phyloP scores from a whole-genome alignment of 768 basidiomycete species.

The Psilocybe sp. region DNA sequence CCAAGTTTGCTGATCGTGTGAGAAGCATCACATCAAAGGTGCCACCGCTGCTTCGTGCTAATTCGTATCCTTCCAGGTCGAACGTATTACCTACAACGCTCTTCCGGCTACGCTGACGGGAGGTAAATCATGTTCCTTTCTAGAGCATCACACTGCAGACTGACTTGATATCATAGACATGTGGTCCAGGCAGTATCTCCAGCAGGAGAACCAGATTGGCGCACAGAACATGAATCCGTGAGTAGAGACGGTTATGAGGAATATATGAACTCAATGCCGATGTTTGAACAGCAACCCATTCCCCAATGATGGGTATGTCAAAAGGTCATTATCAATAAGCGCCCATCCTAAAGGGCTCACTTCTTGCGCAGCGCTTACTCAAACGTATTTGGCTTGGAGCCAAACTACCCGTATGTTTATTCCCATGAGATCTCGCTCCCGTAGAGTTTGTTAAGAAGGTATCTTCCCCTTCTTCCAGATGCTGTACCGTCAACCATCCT shows the following conservation, averaged over 20 bases:
- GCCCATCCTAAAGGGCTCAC: background rate
- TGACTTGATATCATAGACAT: slow-evolving; percentile 34
- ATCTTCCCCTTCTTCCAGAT: slow-evolving; percentile 20
- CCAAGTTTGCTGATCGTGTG: slow-evolving; percentile 48
- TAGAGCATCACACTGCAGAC: background rate
- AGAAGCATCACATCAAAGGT: slow-evolving; percentile 6
- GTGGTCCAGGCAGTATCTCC: slow-evolving; percentile 59
- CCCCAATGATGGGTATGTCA: slow-evolving; percentile 47
- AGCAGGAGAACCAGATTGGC: slow-evolving; percentile 57
- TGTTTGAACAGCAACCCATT: slow-evolving; percentile 41
- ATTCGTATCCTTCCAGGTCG: slow-evolving; percentile 23
- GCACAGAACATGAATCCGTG: slow-evolving; percentile 54
- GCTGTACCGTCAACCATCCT: slow-evolving; percentile 53
- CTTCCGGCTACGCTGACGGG: slow-evolving; percentile 47
- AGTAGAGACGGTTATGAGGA: slow-evolving; percentile 10
- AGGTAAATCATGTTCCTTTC: slow-evolving; percentile 22
- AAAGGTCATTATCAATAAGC: background rate
- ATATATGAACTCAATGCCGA: background rate
- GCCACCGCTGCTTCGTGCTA: background rate
- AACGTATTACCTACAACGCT: slow-evolving; percentile 50
- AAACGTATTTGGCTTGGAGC: slow-evolving; percentile 48
- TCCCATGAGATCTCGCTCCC: background rate
- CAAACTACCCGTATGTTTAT: slow-evolving; percentile 42
- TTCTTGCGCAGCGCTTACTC: slow-evolving; percentile 35
- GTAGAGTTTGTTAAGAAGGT: background rate